These are phyloP conservation scores for Odontarrhena argentea DNA, from an alignment of 345 rosid genomes.

Conservation along the genomic window DNA sequence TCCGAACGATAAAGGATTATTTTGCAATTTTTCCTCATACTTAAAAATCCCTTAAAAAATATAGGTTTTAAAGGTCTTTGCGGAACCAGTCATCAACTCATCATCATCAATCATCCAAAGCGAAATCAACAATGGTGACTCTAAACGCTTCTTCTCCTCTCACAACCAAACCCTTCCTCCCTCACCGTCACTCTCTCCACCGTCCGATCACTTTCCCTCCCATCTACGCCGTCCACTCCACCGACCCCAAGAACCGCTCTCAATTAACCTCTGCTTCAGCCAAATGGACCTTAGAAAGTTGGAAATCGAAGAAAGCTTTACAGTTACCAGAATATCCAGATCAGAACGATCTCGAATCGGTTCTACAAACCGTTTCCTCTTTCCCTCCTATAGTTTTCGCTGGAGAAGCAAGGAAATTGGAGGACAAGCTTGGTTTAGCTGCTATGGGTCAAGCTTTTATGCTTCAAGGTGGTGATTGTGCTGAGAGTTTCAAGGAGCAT, in stretches of 20 bases:
- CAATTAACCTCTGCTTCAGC: conserved; percentile 33
- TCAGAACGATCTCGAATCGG: conserved; percentile 60
- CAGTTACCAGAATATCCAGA: conserved; percentile 66
- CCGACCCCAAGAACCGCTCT: conserved; percentile 43
- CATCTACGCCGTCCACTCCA: conserved; percentile 60
- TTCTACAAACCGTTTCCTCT: conserved; percentile 54
- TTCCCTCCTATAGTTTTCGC: conserved; percentile 74
- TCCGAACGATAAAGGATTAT: too few relatives aligned
- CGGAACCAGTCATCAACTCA: conserved; percentile 23
- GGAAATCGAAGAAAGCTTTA: conserved; percentile 66
- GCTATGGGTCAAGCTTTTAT: conserved; percentile 63
- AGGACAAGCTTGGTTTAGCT: conserved; percentile 57
- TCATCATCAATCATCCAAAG: background rate
- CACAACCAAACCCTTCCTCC: conserved; percentile 43
- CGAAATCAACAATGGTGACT: conserved; percentile 39
- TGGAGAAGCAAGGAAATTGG: conserved; percentile 64
- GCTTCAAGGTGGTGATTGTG: conserved; percentile 73
- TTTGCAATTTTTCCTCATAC: too few relatives aligned
- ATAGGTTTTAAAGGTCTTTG: background rate
- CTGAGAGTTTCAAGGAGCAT: conserved; percentile 68
- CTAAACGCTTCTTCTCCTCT: conserved; percentile 44
- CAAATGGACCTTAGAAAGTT: conserved; percentile 59
- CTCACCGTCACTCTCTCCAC: conserved; percentile 31
- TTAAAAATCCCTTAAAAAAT: too few relatives aligned
- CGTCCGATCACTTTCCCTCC: conserved; percentile 41